Evolutionary conservation across 306 rosid species (phyloP), one percentile per base, ranked within the genome.

Genomic region (Senna siamea): DNA sequence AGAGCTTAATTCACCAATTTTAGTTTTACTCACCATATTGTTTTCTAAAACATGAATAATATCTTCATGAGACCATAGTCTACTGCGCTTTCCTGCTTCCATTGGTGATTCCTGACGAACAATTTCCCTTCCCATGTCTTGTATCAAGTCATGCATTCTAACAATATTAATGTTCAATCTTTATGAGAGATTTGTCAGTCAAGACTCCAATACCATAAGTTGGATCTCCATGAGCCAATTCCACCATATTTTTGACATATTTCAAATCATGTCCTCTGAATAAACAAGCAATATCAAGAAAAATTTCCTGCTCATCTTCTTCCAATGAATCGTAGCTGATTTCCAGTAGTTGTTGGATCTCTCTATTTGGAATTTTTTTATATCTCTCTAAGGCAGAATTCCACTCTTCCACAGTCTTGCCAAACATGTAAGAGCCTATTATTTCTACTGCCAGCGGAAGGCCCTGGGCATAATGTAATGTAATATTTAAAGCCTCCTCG

Each of bases 71-170:
- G 0, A 28, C 72, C 76, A 78, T 48, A 78, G 34, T 20, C 82
- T 77, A 14, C 79, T 77, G 4, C 77, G 73, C 9, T 61, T 13
- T 15, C 68, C 63, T 1, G 76, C 82, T 19, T 59, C 19, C 2
- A 6, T 0, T 0, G 52, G 38, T 6, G 65, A 73, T 40, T 81
- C 76, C 48, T 52, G 34, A 0, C 37, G n/a, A 20, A 81, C 73
- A 51, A 77, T 77, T 41, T 52, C 76, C 9, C 5, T 30, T 0
- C 57, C 82, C 72, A 67, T 54, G 5, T 55, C 82, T 44, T 81
- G 76, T 60, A 81, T 58, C 30, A 77, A 69, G 26, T 77, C 81
- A 72, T 81, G 81, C 78, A 81, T 77, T 3, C 20, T 32, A 81
- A 17, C 2, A 11, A 26, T 13, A 67, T 72, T 76, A n/a, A 50